phyloP scores from a whole-genome alignment of 768 basidiomycete genomes.

The Russula abietina region DNA sequence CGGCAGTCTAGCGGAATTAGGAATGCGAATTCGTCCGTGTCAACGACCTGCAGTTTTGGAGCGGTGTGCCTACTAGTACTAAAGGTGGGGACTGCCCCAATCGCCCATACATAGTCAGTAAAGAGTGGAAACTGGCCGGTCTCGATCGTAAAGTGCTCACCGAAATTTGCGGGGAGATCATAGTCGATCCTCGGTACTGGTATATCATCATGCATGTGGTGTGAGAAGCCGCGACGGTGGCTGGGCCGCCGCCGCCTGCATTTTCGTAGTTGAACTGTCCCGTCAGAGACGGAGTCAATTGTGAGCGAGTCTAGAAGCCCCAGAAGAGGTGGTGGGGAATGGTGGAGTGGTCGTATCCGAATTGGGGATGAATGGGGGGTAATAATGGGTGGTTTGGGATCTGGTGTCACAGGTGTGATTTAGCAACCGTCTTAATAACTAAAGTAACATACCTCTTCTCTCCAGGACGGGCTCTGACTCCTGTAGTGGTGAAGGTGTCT shows the following conservation, averaged over 20 bases:
- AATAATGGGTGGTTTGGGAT: too few species aligned
- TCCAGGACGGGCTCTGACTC: background rate
- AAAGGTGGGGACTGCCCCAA: too few species aligned
- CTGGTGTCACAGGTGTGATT: too few species aligned
- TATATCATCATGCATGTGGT: background rate
- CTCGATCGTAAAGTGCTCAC: background rate
- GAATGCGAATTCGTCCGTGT: background rate
- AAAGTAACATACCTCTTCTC: background rate
- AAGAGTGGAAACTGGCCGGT: background rate
- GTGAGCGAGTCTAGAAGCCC: too few species aligned
- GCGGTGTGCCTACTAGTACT: background rate
- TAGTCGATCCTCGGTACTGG: conserved; percentile 1
- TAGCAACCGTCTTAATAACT: background rate
- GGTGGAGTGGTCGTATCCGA: too few species aligned
- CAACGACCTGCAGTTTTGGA: background rate
- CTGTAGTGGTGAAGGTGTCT: background rate
- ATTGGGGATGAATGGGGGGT: too few species aligned
- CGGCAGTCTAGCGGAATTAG: background rate
- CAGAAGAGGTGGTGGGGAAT: too few species aligned
- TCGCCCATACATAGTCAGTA: background rate
- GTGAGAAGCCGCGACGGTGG: background rate
- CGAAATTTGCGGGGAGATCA: background rate
- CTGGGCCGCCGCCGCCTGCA: background rate
- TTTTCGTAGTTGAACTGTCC: background rate
- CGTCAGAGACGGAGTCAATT: too few species aligned